Conservation (phyloP, 768 basidiomycete genomes). For the Pisolithus orientalis region DNA sequence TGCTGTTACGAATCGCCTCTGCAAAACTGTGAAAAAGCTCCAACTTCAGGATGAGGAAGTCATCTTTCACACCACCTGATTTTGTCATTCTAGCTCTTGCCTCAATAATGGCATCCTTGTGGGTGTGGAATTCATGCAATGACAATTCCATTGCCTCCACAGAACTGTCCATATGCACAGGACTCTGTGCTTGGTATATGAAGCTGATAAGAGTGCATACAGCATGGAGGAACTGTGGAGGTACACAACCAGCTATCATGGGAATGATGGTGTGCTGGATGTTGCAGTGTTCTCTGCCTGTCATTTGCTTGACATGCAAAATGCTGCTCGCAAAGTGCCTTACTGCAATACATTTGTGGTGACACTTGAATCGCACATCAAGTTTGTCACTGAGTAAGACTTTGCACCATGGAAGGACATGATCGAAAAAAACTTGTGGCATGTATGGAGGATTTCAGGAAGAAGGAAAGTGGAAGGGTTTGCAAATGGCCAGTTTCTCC, state of each 20-base stretch:
- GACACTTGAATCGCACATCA: not conserved
- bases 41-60: not conserved
- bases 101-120: not conserved
- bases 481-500: not conserved
- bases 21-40: not conserved
- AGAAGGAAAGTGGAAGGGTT: not conserved
- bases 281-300: not conserved
- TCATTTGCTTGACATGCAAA: not conserved
- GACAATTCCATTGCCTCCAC: not conserved
- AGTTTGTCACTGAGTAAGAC: too few relatives aligned
- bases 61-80: not conserved
- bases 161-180: not conserved
- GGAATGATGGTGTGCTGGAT: not conserved
- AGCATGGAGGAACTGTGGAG: not conserved
- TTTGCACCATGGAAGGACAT: not conserved
- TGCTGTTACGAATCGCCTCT: conserved; percentile 15
- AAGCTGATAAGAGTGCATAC: not conserved
- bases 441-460: not conserved
- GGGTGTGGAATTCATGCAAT: not conserved
- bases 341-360: not conserved
- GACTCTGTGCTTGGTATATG: not conserved
- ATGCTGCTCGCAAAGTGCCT: not conserved
- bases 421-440: not conserved
- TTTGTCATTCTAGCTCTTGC: not conserved
- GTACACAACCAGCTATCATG: not conserved